These are phyloP conservation scores for Microbotryum violaceum DNA, from an alignment of 1,284 basidiomycete genomes.

Conservation along the genomic window DNA sequence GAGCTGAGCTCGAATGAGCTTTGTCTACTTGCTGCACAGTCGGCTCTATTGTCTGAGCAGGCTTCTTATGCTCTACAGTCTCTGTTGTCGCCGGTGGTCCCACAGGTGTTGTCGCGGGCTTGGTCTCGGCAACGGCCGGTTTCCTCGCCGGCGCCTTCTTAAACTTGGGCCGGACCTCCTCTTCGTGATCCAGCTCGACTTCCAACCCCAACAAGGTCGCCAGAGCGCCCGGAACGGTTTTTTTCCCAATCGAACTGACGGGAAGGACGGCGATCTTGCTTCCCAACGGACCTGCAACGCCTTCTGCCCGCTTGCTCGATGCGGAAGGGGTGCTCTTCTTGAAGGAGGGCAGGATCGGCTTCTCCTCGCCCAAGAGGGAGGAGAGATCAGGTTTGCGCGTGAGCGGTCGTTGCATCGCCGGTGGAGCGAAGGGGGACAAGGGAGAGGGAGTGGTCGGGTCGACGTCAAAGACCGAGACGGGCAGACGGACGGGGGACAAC, in stretches of 20 bases:
- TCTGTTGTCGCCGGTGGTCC: not conserved
- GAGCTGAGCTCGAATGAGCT: not conserved
- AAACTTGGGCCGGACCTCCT: constrained; percentile 1
- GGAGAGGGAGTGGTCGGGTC: not conserved
- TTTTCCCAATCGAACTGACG: constrained; percentile 15
- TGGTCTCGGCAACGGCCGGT: not conserved
- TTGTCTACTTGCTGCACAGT: not conserved
- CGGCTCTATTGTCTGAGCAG: not conserved
- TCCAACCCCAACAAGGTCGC: constrained; percentile 24
- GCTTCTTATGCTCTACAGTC: not conserved
- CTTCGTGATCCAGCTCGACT: constrained; percentile 7
- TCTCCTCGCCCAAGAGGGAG: constrained; percentile 22
- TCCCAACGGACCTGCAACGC: constrained; percentile 2
- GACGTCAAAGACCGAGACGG: not conserved
- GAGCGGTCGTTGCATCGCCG: not conserved
- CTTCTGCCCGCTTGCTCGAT: not conserved
- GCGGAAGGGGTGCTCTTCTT: not conserved
- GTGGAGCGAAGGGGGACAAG: not conserved
- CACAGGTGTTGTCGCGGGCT: not conserved
- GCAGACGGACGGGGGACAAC: constrained; percentile 8
- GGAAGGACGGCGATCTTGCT: constrained; percentile 19
- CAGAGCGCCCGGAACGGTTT: constrained; percentile 17
- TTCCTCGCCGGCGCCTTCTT: not conserved
- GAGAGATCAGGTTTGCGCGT: constrained; percentile 14
- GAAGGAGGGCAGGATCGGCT: constrained; percentile 13